These are phyloP conservation scores for Lunasporangiospora selenospora DNA, from an alignment of 192 early-diverging fungal genomes.

Conservation along the genomic window DNA sequence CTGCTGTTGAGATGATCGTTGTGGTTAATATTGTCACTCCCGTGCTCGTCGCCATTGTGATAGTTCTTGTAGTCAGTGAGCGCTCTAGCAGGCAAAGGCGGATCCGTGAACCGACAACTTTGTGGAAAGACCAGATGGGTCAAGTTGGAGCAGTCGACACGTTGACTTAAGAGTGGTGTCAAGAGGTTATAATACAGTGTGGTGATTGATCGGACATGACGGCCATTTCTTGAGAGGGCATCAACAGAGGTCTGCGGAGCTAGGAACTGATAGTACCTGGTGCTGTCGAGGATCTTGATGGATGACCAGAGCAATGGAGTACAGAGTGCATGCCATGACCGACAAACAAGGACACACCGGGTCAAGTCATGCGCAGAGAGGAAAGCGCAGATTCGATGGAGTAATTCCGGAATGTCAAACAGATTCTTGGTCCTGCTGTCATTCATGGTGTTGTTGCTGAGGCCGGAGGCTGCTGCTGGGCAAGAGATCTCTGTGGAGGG, in stretches of 20 bases:
- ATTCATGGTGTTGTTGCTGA: not conserved
- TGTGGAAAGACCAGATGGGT: conserved; percentile 11
- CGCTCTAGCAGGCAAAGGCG: conserved; percentile 1
- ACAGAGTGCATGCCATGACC: conserved; percentile 2
- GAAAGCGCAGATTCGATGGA: conserved; percentile 8
- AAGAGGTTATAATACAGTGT: conserved; percentile 18
- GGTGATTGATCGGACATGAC: conserved; percentile 9
- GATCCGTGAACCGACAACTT: conserved; percentile 9
- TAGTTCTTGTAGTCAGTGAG: not conserved
- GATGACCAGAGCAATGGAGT: conserved; percentile 18
- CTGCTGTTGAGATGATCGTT: not conserved
- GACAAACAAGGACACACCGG: conserved; percentile 7
- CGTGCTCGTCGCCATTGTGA: not conserved
- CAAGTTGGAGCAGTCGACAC: conserved; percentile 5
- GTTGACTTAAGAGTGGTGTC: not conserved
- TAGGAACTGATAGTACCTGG: conserved; percentile 18
- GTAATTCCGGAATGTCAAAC: conserved; percentile 41
- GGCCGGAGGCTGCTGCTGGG: no score
- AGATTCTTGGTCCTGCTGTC: no score
- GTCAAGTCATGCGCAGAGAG: conserved; percentile 18
- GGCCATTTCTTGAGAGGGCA: conserved; percentile 1
- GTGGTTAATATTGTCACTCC: not conserved
- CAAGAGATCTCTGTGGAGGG: no score
- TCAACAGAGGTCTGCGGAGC: not conserved
- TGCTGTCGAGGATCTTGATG: conserved; percentile 9